Evolutionary conservation across 2,329 filamentous ascomycete genomes (phyloP).

Genomic region (Colletotrichum sansevieriae): DNA sequence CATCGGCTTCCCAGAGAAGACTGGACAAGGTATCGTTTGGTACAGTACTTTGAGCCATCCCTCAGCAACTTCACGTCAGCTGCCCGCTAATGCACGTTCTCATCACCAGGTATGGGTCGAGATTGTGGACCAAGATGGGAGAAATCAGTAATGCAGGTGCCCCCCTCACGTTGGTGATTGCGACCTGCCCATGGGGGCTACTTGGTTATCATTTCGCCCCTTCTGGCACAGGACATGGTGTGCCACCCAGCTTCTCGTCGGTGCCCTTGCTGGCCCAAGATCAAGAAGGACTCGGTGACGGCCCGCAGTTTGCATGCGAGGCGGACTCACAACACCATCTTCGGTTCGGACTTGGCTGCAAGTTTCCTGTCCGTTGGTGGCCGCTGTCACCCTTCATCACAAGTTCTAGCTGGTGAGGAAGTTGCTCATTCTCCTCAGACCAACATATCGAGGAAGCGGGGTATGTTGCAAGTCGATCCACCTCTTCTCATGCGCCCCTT

Average conservation of each 20-base stretch:
- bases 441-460: constrained; percentile 9
- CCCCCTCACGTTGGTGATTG: constrained; percentile 27
- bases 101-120: constrained; percentile 30
- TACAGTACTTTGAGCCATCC: constrained; percentile 39
- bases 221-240: constrained; percentile 12
- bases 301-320: constrained; percentile 31
- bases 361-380: constrained; percentile 15
- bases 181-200: constrained; percentile 3
- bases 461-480: background rate
- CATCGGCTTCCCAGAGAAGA: constrained; percentile 8
- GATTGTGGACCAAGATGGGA: constrained; percentile 16
- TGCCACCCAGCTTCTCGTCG: constrained; percentile 12
- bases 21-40: constrained; percentile 34
- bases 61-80: constrained; percentile 25
- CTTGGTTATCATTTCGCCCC: constrained; percentile 15
- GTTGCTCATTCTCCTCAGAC: background rate
- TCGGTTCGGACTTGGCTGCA: constrained; percentile 5
- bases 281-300: constrained; percentile 20
- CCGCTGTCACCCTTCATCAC: constrained; percentile 1
- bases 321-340: constrained; percentile 22
- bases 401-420: background rate
- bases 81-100: constrained; percentile 36
- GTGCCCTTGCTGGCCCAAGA: constrained; percentile 2
- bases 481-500: background rate
- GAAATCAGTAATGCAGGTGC: background rate